phyloP scores from a whole-genome alignment of 2,329 filamentous ascomycete genomes.

The Cordyceps cateniannulata region DNA sequence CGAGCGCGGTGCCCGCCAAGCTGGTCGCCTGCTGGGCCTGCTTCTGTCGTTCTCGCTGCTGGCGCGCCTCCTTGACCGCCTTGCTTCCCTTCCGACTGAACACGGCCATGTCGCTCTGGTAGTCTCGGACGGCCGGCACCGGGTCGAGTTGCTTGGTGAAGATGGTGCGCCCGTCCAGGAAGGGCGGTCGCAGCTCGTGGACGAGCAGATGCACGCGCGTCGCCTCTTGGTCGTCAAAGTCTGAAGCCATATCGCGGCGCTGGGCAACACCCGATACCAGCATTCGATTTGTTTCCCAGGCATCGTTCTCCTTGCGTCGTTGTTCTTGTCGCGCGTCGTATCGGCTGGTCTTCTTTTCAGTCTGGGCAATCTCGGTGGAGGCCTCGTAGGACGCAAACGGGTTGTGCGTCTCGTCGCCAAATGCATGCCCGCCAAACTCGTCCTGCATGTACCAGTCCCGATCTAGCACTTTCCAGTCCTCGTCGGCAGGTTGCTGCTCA shows the following conservation, averaged over 20 bases:
- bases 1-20: conserved; percentile 81
- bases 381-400: conserved; percentile 76
- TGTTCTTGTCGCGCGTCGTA: conserved; percentile 67
- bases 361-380: conserved; percentile 64
- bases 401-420: conserved; percentile 89
- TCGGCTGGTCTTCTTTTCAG: conserved; percentile 72
- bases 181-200: conserved; percentile 89
- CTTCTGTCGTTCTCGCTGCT: conserved; percentile 87
- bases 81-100: conserved; percentile 93
- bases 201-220: conserved; percentile 86
- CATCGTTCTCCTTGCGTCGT: conserved; percentile 90
- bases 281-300: conserved; percentile 99
- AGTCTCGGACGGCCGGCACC: conserved; percentile 84
- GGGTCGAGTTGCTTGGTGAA: conserved; percentile 98
- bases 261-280: conserved; percentile 93
- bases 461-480: conserved; percentile 71
- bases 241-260: conserved; percentile 69
- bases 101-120: conserved; percentile 97
- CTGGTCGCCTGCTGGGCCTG: conserved; percentile 95
- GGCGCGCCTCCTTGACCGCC: conserved; percentile 83
- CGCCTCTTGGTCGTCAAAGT: conserved; percentile 87
- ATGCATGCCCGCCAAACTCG: conserved; percentile 71
- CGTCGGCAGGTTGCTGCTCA: conserved; percentile 55
- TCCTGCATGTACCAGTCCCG: conserved; percentile 91
- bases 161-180: conserved; percentile 87